phyloP scores from a whole-genome alignment of 306 rosid species.

The Prunus mira region DNA sequence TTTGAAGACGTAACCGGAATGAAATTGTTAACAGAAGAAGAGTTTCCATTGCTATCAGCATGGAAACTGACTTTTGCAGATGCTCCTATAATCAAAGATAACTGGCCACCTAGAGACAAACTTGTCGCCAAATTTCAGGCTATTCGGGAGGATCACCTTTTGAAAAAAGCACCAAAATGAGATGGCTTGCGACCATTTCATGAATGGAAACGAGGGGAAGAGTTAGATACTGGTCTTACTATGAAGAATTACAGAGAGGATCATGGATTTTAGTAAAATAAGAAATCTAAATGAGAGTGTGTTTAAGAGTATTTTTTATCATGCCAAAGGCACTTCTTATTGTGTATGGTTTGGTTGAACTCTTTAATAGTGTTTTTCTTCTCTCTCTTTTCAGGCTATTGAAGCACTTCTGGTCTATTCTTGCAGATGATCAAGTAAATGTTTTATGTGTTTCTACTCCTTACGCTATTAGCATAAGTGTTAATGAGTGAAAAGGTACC shows the following conservation, averaged over 20 bases:
- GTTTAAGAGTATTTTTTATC: no score
- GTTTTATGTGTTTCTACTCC: no score
- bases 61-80: slow-evolving; percentile 24
- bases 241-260: not conserved
- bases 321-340: no score
- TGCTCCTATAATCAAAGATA: slow-evolving; percentile 28
- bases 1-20: slow-evolving; percentile 11
- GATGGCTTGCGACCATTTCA: not conserved
- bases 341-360: not conserved
- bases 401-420: not conserved
- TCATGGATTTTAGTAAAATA: not conserved
- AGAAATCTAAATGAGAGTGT: no score
- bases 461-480: no score
- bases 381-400: no score
- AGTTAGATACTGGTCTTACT: not conserved
- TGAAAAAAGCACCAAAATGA: not conserved
- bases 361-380: not conserved
- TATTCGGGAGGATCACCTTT: not conserved
- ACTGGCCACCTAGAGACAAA: slow-evolving; percentile 27
- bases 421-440: not conserved
- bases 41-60: slow-evolving; percentile 16
- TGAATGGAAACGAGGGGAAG: not conserved
- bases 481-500: no score
- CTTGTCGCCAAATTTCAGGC: slow-evolving; percentile 22
- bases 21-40: slow-evolving; percentile 12